A percentile compares a stretch with the other conserved stretches of the same genome.
Conservation (phyloP, 345 rosid species). For the Melaleuca quinquenervia region DNA sequence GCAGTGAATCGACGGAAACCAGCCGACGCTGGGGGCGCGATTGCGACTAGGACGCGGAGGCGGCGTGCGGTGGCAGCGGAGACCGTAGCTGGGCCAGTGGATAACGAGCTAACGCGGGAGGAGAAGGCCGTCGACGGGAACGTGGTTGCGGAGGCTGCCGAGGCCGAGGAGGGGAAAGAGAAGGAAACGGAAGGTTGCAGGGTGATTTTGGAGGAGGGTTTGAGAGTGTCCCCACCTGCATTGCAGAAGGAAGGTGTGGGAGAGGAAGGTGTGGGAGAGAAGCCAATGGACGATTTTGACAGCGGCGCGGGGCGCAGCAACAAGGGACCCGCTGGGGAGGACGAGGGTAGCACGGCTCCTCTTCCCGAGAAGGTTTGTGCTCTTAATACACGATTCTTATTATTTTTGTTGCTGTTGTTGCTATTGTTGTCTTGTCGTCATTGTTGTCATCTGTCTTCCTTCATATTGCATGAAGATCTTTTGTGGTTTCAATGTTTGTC, state of each 20-base stretch:
- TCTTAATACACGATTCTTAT: neutral
- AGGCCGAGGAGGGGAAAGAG: slow-evolving; percentile 6
- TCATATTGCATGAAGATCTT: neutral
- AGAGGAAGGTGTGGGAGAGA: slow-evolving; percentile 38
- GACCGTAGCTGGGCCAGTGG: slow-evolving; percentile 33
- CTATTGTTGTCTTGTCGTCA: neutral
- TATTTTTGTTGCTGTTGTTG: neutral
- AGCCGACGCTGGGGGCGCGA: slow-evolving; percentile 9
- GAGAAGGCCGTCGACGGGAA: neutral
- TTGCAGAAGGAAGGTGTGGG: slow-evolving; percentile 18
- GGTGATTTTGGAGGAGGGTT: slow-evolving; percentile 1
- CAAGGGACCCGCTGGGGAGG: slow-evolving; percentile 38
- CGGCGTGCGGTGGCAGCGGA: slow-evolving; percentile 37
- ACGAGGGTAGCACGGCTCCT: slow-evolving; percentile 40
- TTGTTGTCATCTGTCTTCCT: neutral
- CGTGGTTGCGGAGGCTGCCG: slow-evolving; percentile 5
- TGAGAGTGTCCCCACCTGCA: neutral
- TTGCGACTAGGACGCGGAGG: slow-evolving; percentile 50
- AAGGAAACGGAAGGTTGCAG: slow-evolving; percentile 3
- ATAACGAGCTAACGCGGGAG: neutral
- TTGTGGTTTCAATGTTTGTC: neutral
- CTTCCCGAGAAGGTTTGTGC: slow-evolving; percentile 42
- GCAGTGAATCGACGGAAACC: slow-evolving; percentile 2
- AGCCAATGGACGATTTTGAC: slow-evolving; percentile 25
- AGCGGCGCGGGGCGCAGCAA: slow-evolving; percentile 28